These are phyloP conservation scores for Suillus ampliporus DNA, from an alignment of 768 basidiomycete genomes.

Conservation along the genomic window DNA sequence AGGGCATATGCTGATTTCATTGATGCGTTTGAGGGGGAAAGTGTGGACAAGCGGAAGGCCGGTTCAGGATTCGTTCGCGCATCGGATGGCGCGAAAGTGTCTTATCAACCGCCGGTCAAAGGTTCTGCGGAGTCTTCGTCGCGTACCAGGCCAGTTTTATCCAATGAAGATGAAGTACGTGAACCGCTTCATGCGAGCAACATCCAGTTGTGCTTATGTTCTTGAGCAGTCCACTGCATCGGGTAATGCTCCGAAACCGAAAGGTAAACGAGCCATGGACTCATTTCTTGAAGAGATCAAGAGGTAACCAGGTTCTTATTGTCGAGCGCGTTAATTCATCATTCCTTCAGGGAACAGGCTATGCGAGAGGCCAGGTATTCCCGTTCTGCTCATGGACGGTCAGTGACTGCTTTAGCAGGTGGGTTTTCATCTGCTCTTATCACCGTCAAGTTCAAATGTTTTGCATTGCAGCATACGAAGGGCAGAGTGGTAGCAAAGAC, in stretches of 20 bases:
- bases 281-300: constrained; percentile 96
- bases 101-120: constrained; percentile 51
- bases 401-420: constrained; percentile 92
- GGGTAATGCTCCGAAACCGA: constrained; percentile 64
- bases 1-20: constrained; percentile 85
- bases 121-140: constrained; percentile 35
- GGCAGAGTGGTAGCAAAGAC: constrained; percentile 89
- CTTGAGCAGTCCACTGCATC: constrained; percentile 61
- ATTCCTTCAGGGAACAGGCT: constrained; percentile 81
- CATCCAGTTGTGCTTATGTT: constrained; percentile 6
- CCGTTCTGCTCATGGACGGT: constrained; percentile 71
- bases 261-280: constrained; percentile 97
- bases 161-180: constrained; percentile 41
- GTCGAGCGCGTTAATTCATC: background rate
- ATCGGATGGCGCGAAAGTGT: constrained; percentile 41
- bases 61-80: constrained; percentile 69
- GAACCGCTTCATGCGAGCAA: constrained; percentile 8
- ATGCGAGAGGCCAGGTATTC: constrained; percentile 86
- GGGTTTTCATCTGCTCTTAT: constrained; percentile 27
- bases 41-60: constrained; percentile 51
- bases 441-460: constrained; percentile 10
- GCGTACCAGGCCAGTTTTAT: constrained; percentile 35
- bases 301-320: constrained; percentile 51
- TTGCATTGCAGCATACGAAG: constrained; percentile 72
- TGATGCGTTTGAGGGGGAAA: constrained; percentile 82